Base-by-base conservation (phyloP, 495 filamentous ascomycete genomes). In the Apodospora peruviana region DNA sequence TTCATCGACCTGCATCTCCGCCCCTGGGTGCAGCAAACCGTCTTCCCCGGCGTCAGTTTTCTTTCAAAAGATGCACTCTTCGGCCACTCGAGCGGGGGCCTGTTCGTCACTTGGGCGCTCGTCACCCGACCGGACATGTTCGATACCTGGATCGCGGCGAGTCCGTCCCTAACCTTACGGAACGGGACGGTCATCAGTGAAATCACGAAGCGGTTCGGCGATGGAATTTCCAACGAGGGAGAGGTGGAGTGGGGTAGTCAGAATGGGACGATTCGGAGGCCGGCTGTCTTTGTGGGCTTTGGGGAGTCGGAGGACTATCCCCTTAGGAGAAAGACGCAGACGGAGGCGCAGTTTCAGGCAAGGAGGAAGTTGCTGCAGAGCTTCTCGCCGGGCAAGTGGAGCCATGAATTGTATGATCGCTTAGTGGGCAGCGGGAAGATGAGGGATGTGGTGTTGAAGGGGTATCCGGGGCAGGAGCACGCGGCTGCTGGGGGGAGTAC, bases 371-470 rank as follows among this genome's bases (percentile, higher is more conserved):
- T 52, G 0, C 1, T 59, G 43, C 38, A 40, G 45, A 11, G 47
- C 40, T 38, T 29, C 24, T 8, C 27, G 27, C 27, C 44, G 45
- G 32, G 17, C 3, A 35, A 47, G 17, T 46, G 40, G 17, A 24
- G 17, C 11, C 48, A 53, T 43, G 52, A 55, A 27, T 19, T 59
- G 48, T 59, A 38, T 14, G 52, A 59, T 47, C 24, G 36, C 12
- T 4, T 59, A 1, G 40, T 47, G 10, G 49, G 43, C 19, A 59
- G 49, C 25, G 41, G 49, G 25, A 51, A 35, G 36, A 40, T 51
- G 29, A 43, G 52, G 38, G 52, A 59, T 40, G 38, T 55, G 21
- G 48, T 48, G 45, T 18, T 59, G 19, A 59, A 55, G 37, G 52
- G 46, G 47, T 59, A 55, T 37, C 23, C 7, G 24, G 56, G 56